These are phyloP conservation scores for Scedosporium boydii DNA, from an alignment of 2,329 filamentous ascomycete genomes.

Conservation along the genomic window DNA sequence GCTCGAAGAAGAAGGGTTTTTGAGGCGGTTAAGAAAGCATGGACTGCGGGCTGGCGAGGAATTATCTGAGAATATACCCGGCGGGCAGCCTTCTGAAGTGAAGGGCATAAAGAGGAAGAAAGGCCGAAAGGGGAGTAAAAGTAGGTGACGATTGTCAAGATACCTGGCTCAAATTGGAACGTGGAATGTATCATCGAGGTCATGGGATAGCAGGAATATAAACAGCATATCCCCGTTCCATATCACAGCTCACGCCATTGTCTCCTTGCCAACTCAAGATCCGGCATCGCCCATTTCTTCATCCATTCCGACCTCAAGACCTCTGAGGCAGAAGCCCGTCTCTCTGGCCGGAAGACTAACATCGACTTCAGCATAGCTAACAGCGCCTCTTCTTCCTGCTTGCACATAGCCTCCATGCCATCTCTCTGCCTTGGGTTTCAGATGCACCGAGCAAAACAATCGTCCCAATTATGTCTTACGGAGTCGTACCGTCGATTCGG, in stretches of 20 bases:
- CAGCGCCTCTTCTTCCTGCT: neutral
- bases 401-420: neutral
- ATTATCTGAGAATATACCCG: too few species aligned
- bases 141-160: too few species aligned
- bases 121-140: too few species aligned
- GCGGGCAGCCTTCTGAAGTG: too few species aligned
- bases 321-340: neutral
- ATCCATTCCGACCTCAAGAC: neutral
- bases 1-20: neutral
- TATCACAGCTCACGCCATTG: too few species aligned
- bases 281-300: neutral
- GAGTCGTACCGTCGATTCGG: constrained; percentile 1
- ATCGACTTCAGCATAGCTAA: neutral
- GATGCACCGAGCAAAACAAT: neutral
- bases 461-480: neutral
- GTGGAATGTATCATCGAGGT: too few species aligned
- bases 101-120: too few species aligned
- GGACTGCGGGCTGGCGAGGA: too few species aligned
- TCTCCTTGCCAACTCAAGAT: neutral
- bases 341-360: neutral
- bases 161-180: too few species aligned
- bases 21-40: neutral
- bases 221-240: too few species aligned
- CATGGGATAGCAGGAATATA: too few species aligned
- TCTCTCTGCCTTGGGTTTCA: neutral